Conservation (phyloP, 2,329 filamentous ascomycete genomes). For the Ascochyta rabiei region DNA sequence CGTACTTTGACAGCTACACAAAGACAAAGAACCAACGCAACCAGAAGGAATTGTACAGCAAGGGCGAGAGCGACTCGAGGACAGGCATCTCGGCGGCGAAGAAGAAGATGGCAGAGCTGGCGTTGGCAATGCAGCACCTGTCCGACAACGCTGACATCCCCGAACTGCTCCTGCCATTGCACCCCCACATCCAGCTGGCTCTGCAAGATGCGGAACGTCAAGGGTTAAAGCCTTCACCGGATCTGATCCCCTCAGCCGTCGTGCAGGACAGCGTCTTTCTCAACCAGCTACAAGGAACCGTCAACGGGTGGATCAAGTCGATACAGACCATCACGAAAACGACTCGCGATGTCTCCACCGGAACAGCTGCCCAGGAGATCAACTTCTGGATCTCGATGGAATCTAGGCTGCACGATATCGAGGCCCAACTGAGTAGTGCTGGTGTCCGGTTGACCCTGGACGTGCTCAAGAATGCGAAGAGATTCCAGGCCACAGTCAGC, state of each 20-base stretch:
- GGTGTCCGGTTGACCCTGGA: conserved; percentile 91
- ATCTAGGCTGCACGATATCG: conserved; percentile 87
- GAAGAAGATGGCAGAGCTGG: conserved; percentile 93
- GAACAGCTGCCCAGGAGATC: conserved; percentile 93
- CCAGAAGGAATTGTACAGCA: conserved; percentile 62
- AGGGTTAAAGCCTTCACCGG: conserved; percentile 72
- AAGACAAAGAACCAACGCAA: conserved; percentile 72
- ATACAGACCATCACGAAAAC: conserved; percentile 97
- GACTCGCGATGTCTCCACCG: conserved; percentile 77
- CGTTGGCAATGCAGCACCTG: conserved; percentile 85
- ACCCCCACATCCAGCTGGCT: conserved; percentile 84
- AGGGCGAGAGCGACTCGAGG: conserved; percentile 86
- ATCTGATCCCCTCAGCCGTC: conserved; percentile 76
- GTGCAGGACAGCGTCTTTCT: conserved; percentile 89
- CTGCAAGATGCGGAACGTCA: conserved; percentile 76
- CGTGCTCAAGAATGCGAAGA: conserved; percentile 94
- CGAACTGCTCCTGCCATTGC: conserved; percentile 83
- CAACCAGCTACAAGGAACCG: conserved; percentile 89
- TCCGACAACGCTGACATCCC: conserved; percentile 99
- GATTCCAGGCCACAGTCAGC: conserved; percentile 96
- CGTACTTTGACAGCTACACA: conserved; percentile 96
- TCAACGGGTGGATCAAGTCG: conserved; percentile 98
- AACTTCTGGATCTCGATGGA: conserved; percentile 99
- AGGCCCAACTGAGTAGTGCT: conserved; percentile 83
- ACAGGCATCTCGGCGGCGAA: conserved; percentile 96